phyloP scores from a whole-genome alignment of 345 rosid species.

The Arabidopsis suecica region DNA sequence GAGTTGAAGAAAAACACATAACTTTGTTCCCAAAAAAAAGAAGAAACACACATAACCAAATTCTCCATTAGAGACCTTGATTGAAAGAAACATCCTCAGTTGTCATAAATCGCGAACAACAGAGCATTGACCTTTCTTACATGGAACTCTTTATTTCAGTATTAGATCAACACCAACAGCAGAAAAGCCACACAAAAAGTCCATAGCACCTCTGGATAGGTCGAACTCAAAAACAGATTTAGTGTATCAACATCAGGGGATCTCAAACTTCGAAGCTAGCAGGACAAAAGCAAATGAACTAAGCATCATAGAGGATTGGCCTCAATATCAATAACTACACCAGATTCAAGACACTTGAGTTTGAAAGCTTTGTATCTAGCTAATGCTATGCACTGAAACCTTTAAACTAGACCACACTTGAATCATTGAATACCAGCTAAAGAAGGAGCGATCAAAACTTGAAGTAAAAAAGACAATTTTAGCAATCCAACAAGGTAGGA shows the following conservation, averaged over 20 bases:
- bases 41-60: neutral
- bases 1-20: neutral
- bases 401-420: slow-evolving; percentile 1
- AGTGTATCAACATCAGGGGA: slow-evolving; percentile 5
- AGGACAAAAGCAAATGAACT: neutral
- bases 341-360: slow-evolving; percentile 16
- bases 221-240: neutral
- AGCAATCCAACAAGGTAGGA: slow-evolving; percentile 6
- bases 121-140: neutral
- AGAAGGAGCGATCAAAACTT: slow-evolving; percentile 1
- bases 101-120: neutral
- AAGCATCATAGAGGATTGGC: slow-evolving; percentile 4
- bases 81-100: neutral
- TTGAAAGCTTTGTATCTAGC: neutral
- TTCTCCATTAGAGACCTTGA: neutral
- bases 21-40: too few relatives aligned
- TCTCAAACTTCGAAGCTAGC: slow-evolving; percentile 4
- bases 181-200: slow-evolving; percentile 1
- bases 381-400: slow-evolving; percentile 22
- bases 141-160: neutral
- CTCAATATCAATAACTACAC: slow-evolving; percentile 6
- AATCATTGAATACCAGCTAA: slow-evolving; percentile 12
- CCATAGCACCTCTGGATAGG: neutral
- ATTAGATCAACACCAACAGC: slow-evolving; percentile 18
- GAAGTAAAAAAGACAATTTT: slow-evolving; percentile 11